Base-by-base conservation (phyloP, 371 early-diverging fungal species). In the Mucor ambiguus region DNA sequence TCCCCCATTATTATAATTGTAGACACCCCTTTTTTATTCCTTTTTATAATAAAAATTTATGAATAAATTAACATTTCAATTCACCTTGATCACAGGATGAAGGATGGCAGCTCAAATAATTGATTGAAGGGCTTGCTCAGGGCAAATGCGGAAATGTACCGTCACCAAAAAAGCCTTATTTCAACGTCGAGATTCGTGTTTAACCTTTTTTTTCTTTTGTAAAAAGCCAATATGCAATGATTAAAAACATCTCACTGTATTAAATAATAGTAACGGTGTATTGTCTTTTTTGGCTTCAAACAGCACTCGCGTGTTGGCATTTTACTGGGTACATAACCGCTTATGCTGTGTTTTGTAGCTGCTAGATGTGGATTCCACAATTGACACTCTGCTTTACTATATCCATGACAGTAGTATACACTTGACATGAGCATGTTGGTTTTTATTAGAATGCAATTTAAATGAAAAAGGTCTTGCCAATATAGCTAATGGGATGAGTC, bases 401-500 rank as follows among this genome's bases (percentile, higher is more conserved):
- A 26, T 49, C 49, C 26, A 14, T 49, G 49, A 49, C 24, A 49
- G 49, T 49, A 12, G 26, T 49, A 12, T 49, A 49, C 49, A 49
- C 49, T 49, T 49, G 49, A 49, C 8, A 49, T 49, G 49, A 49
- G 49, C 49, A 49, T 49, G 3, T 26, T 49, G 49, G 49, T 11
- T 49, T 37, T 14, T 14, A 37, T 37, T 37, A 37, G 1, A 35
- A 37, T 14, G 14, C 11, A 37, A 37, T 37, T 14, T 37, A 2
- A 37, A 37, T 37, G 37, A 12, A 37, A 37, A 37, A 37, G 14
- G 37, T 14, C 11, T 11, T 14, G 14, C n/a, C 33, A 33, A 20
- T 28, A 35, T 65, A 54, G 14, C 30, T 49, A 41, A 28, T 60
- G 67, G 60, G 18, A n/a, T 16, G 6, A 43, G 24, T 28, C 28